These are phyloP conservation scores for Albifimbria verrucaria DNA, from an alignment of 2,329 filamentous ascomycete genomes.

Conservation along the genomic window DNA sequence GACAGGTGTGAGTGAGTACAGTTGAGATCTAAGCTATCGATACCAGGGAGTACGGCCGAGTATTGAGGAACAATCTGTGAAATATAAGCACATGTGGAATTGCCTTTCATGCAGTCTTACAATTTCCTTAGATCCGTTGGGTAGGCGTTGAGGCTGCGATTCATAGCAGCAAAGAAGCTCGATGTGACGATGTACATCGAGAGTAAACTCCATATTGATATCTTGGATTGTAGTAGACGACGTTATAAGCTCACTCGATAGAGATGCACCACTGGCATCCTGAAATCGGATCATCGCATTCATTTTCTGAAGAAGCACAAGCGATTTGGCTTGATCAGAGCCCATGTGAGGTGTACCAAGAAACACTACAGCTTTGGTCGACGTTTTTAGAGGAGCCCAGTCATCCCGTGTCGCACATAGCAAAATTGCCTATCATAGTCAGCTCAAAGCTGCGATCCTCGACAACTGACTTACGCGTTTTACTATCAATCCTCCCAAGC, in stretches of 20 bases:
- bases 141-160: conserved; percentile 14
- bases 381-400: conserved; percentile 13
- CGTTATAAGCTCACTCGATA: conserved; percentile 15
- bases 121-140: conserved; percentile 13
- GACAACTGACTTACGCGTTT: no score
- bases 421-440: no score
- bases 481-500: neutral
- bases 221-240: conserved; percentile 16
- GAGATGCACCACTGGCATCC: conserved; percentile 12
- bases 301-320: conserved; percentile 15
- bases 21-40: conserved; percentile 15
- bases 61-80: conserved; percentile 19
- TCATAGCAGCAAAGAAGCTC: conserved; percentile 18
- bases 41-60: conserved; percentile 16
- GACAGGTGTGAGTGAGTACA: conserved; percentile 15
- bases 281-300: conserved; percentile 14
- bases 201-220: conserved; percentile 18
- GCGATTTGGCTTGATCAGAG: conserved; percentile 14
- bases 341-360: conserved; percentile 19
- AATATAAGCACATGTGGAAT: no score
- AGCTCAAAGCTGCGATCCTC: no score
- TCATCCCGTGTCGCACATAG: no score
- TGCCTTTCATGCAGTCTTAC: conserved; percentile 6
- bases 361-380: conserved; percentile 16
- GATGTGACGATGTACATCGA: conserved; percentile 16